phyloP scores from a whole-genome alignment of 2,329 filamentous ascomycete species.

The Huntiella bhutanensis region DNA sequence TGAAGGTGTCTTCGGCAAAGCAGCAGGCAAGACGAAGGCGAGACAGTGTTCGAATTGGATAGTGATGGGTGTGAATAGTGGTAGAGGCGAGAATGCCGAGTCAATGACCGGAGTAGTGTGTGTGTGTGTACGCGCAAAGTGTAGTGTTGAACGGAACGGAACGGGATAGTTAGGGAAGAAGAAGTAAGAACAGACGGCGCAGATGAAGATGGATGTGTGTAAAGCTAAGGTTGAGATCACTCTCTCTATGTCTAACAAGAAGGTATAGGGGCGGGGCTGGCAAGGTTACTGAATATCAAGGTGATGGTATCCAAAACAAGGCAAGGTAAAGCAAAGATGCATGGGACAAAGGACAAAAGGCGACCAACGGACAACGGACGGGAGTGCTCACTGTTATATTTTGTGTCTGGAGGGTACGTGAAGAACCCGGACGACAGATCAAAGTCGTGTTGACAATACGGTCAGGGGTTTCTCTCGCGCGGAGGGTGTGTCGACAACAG shows the following conservation, averaged over 20 bases:
- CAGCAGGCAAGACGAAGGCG: too few species aligned
- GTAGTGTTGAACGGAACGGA: neutral
- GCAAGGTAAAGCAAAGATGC: neutral
- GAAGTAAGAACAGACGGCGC: too few species aligned
- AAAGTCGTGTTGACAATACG: neutral
- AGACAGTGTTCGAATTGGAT: too few species aligned
- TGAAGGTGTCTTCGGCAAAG: neutral
- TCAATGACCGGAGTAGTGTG: neutral
- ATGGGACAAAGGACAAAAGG: slow-evolving; percentile 1
- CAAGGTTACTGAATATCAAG: slow-evolving; percentile 1
- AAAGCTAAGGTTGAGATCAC: neutral
- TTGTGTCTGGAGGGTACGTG: neutral
- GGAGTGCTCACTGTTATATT: slow-evolving; percentile 5
- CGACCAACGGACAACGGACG: neutral
- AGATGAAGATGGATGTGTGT: neutral
- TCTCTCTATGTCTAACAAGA: slow-evolving; percentile 1
- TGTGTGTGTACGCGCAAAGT: neutral
- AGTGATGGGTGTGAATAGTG: neutral
- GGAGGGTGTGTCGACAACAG: too few species aligned
- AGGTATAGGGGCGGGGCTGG: neutral
- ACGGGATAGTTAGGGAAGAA: neutral
- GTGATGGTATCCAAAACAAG: slow-evolving; percentile 1
- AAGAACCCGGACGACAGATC: slow-evolving; percentile 1
- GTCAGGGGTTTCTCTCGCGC: slow-evolving; percentile 1
- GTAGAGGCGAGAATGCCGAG: neutral